Evolutionary conservation across 2,329 filamentous ascomycete species (phyloP).

Genomic region (Ophiocordyceps camponoti-saundersi): DNA sequence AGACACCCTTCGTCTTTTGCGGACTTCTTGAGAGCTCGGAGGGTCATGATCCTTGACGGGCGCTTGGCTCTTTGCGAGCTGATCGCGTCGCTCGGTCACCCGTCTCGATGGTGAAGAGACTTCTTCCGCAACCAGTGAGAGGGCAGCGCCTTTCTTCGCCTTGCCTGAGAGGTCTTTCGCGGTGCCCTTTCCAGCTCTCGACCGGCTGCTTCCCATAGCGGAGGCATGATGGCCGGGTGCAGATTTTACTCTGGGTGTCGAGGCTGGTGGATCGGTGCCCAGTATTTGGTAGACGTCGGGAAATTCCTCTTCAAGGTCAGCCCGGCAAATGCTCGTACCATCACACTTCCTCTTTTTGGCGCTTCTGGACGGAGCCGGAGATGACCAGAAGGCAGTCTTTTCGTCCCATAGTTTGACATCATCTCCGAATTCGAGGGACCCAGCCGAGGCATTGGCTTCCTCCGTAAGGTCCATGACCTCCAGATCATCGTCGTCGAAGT

Average conservation of each 20-base stretch:
- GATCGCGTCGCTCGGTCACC: slow-evolving; percentile 3
- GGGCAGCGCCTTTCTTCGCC: background rate
- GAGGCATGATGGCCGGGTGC: slow-evolving; percentile 6
- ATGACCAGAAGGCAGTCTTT: slow-evolving; percentile 19
- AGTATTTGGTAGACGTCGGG: slow-evolving; percentile 35
- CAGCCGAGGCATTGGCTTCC: slow-evolving; percentile 15
- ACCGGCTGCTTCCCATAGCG: slow-evolving; percentile 4
- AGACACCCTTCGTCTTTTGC: slow-evolving; percentile 5
- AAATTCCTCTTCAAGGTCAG: slow-evolving; percentile 26
- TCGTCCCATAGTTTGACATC: slow-evolving; percentile 25
- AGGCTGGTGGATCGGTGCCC: slow-evolving; percentile 20
- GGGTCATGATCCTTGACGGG: slow-evolving; percentile 5
- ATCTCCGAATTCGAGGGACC: slow-evolving; percentile 17
- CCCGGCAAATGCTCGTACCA: slow-evolving; percentile 22
- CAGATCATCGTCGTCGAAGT: slow-evolving; percentile 17
- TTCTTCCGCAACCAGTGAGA: slow-evolving; percentile 6
- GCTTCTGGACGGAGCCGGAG: slow-evolving; percentile 19
- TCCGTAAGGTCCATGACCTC: slow-evolving; percentile 24
- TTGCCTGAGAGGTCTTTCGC: background rate
- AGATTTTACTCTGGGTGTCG: slow-evolving; percentile 15
- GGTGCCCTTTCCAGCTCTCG: slow-evolving; percentile 5
- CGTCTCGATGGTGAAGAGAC: slow-evolving; percentile 12
- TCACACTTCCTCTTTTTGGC: slow-evolving; percentile 35
- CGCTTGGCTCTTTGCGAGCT: background rate
- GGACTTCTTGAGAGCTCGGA: slow-evolving; percentile 1